These are phyloP conservation scores for Morella rubra DNA, from an alignment of 306 rosid species.

Conservation along the genomic window DNA sequence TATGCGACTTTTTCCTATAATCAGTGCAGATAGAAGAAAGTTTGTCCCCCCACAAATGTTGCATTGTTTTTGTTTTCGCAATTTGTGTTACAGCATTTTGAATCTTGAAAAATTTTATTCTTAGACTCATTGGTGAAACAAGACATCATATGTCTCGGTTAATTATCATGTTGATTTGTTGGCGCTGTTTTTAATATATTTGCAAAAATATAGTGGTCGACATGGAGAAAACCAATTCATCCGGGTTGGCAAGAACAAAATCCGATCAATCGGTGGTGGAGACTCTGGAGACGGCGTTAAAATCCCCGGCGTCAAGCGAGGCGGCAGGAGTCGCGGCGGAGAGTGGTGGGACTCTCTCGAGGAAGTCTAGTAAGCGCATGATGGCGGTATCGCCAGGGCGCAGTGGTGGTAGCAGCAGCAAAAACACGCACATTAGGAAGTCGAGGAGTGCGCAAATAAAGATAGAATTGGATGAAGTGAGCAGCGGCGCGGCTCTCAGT, in stretches of 20 bases:
- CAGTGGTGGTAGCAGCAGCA: slow-evolving; percentile 31
- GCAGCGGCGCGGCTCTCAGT: slow-evolving; percentile 83
- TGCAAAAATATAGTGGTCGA: neutral
- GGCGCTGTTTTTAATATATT: neutral
- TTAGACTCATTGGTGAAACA: neutral
- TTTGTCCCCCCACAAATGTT: neutral
- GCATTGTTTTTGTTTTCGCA: neutral
- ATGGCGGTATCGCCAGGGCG: slow-evolving; percentile 61
- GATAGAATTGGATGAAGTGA: slow-evolving; percentile 68
- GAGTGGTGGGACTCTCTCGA: slow-evolving; percentile 40
- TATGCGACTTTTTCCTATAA: neutral
- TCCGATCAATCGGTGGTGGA: slow-evolving; percentile 77
- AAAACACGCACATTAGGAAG: slow-evolving; percentile 85
- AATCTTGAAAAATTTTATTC: neutral
- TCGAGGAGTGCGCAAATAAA: slow-evolving; percentile 83
- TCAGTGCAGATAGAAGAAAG: neutral
- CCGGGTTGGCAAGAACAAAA: slow-evolving; percentile 53
- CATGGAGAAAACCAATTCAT: slow-evolving; percentile 55
- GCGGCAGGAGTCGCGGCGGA: slow-evolving; percentile 22
- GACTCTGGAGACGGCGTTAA: slow-evolving; percentile 47
- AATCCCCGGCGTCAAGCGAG: slow-evolving; percentile 46
- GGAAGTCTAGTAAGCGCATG: slow-evolving; percentile 76
- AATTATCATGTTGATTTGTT: too few species aligned
- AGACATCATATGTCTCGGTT: too few species aligned
- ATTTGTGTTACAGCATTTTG: neutral